Base-by-base conservation (phyloP, 179 eudicot genomes). In the Patellifolia procumbens region DNA sequence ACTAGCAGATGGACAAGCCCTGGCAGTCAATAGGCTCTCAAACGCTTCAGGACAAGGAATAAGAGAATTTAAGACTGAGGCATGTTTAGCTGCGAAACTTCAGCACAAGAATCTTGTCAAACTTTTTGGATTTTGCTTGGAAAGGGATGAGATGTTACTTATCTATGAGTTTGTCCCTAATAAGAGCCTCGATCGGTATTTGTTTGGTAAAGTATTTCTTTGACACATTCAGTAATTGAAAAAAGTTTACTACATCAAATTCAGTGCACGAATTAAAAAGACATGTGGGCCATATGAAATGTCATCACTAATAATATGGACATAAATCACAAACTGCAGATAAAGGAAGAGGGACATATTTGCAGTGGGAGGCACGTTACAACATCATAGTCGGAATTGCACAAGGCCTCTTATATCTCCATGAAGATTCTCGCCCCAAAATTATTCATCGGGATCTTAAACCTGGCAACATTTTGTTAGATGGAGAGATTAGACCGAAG, bases 21-120 rank as follows among this genome's bases (percentile, higher is more conserved):
- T 91, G 74, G 96, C 93, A 13, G 88, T 91, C 17, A 91, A 91
- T 79, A 86, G 93, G 68, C 84, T 89, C n/a, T 85, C 92, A 34
- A 80, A 42, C 51, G 73, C 74, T 37, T 88, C 89, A 17, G 77
- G 78, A 8, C 94, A 90, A 72, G 92, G 94, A 22, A 80, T 70
- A 22, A 51, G 16, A 63, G 91, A 90, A 69, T 88, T 90, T 53
- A 88, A 81, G 66, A 86, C 84, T 43, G 94, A 90, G 74, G 85
- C 86, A 26, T 48, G 82, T 32, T 53, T 90, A 68, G 85, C 88
- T 19, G 91, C 91, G 15, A 87, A 80, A 64, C 83, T 89, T 77
- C 88, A 84, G 67, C 91, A 89, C 56, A 84, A 83, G 68, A 87
- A 89, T 81, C 80, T 89, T 26, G 90, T 86, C 60, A 80, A 84